Percentiles rank a stretch among this genome's conserved stretches.
Conservation (phyloP, 2,329 filamentous ascomycete genomes). For the Epichloe uncinata region DNA sequence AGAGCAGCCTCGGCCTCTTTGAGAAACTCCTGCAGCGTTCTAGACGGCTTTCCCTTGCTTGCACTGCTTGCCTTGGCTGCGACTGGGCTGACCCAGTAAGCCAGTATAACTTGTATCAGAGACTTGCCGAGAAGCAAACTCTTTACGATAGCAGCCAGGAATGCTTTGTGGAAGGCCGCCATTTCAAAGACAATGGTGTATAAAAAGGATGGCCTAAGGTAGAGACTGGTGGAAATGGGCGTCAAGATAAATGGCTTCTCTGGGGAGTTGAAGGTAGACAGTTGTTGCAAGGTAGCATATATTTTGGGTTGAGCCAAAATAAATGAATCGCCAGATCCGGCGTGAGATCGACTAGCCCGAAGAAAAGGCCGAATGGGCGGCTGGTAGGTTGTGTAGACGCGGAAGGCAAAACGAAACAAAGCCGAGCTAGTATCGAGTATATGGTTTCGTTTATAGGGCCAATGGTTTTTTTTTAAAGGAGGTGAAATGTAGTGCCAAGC, state of each 20-base stretch:
- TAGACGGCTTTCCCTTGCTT: slow-evolving; percentile 12
- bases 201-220: slow-evolving; percentile 19
- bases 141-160: slow-evolving; percentile 41
- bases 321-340: background rate
- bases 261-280: background rate
- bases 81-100: slow-evolving; percentile 37
- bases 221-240: slow-evolving; percentile 1
- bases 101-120: slow-evolving; percentile 41
- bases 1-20: slow-evolving; percentile 41
- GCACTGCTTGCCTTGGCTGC: slow-evolving; percentile 18
- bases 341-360: background rate
- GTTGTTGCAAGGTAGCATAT: background rate
- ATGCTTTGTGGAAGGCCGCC: slow-evolving; percentile 39
- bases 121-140: slow-evolving; percentile 47
- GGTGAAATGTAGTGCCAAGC: too few relatives aligned
- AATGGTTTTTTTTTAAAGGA: background rate
- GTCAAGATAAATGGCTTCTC: background rate
- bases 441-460: background rate
- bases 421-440: background rate
- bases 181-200: slow-evolving; percentile 43
- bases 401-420: background rate
- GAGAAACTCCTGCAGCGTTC: slow-evolving; percentile 37
- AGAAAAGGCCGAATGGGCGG: background rate
- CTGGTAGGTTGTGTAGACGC: background rate
- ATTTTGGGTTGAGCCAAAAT: background rate